phyloP scores from a whole-genome alignment of 2,329 filamentous ascomycete genomes.

The Zasmidium angulare region DNA sequence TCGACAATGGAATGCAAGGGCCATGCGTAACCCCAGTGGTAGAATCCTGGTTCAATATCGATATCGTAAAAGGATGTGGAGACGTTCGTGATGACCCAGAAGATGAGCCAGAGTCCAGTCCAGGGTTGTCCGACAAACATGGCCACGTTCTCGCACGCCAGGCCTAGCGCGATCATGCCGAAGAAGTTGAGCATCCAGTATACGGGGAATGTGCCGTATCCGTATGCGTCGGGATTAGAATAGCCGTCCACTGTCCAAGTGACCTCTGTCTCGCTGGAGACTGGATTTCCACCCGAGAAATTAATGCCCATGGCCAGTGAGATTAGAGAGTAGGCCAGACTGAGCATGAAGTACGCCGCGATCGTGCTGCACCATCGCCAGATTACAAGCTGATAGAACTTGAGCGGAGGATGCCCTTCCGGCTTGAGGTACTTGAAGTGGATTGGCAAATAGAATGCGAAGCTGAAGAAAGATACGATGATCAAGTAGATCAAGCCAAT shows the following conservation, averaged over 20 bases:
- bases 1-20: conserved; percentile 63
- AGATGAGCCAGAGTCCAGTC: conserved; percentile 64
- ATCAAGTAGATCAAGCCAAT: conserved; percentile 68
- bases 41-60: conserved; percentile 60
- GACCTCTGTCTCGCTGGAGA: conserved; percentile 46
- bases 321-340: conserved; percentile 63
- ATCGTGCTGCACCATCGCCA: conserved; percentile 60
- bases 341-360: conserved; percentile 60
- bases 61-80: conserved; percentile 60
- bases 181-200: conserved; percentile 57
- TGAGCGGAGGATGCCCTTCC: conserved; percentile 57
- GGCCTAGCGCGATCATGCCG: conserved; percentile 62
- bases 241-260: conserved; percentile 32
- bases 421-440: conserved; percentile 57
- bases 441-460: conserved; percentile 64
- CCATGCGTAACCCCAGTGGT: conserved; percentile 63
- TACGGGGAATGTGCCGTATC: conserved; percentile 58
- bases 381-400: conserved; percentile 57
- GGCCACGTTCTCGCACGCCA: conserved; percentile 65
- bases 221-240: conserved; percentile 55
- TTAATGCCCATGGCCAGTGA: conserved; percentile 64
- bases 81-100: conserved; percentile 68
- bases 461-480: conserved; percentile 67
- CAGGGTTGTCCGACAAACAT: conserved; percentile 63
- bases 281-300: conserved; percentile 48